Conservation (phyloP, 768 basidiomycete genomes). For the Tephrocybe sp. region DNA sequence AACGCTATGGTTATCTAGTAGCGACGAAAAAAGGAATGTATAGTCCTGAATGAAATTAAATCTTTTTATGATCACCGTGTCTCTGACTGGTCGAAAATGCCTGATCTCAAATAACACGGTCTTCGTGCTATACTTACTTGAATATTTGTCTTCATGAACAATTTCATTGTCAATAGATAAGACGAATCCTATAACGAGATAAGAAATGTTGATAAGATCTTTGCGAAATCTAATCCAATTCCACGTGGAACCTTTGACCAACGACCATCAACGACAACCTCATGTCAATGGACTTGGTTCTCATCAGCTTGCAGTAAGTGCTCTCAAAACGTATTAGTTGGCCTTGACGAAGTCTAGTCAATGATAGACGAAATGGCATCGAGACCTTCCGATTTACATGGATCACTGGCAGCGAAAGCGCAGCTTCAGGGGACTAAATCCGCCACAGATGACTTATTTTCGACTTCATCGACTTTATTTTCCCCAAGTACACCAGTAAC, state of each 20-base stretch:
- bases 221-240: background rate
- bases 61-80: too few relatives aligned
- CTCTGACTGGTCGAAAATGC: too few relatives aligned
- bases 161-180: too few relatives aligned
- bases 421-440: background rate
- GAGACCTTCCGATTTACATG: background rate
- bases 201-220: too few relatives aligned
- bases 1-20: too few relatives aligned
- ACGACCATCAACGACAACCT: background rate
- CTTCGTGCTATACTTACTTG: too few relatives aligned
- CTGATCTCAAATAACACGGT: too few relatives aligned
- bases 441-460: slow-evolving; percentile 1
- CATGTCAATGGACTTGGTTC: slow-evolving; percentile 3
- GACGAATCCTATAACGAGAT: too few relatives aligned
- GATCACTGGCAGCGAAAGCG: background rate
- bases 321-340: background rate
- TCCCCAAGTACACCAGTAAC: background rate
- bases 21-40: too few relatives aligned
- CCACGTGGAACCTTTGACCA: background rate
- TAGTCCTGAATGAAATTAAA: too few relatives aligned
- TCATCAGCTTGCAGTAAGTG: background rate
- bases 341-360: background rate
- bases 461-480: slow-evolving; percentile 2
- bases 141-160: too few relatives aligned
- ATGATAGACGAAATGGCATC: background rate